phyloP scores from a whole-genome alignment of 352 stramenopile species.

The Phytophthora pluvialis region DNA sequence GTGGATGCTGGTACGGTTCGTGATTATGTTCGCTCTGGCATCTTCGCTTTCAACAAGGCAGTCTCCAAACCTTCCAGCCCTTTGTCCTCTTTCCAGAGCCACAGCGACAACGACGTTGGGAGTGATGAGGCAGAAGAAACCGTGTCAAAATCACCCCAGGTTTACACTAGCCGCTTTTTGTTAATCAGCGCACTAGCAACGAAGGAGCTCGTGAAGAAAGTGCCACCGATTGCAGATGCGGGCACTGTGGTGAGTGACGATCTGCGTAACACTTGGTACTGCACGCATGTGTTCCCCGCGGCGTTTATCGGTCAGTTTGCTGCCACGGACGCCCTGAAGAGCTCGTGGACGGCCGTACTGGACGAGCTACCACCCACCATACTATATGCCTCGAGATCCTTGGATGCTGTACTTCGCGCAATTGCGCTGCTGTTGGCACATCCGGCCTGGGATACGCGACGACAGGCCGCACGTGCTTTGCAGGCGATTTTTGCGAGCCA shows the following conservation, averaged over 20 bases:
- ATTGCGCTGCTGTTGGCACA: constrained; percentile 62
- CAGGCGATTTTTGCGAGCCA: constrained; percentile 59
- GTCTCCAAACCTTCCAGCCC: constrained; percentile 6
- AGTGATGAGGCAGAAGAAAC: constrained; percentile 2
- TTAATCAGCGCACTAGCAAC: constrained; percentile 75
- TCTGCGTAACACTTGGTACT: constrained; percentile 68
- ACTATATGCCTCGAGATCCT: constrained; percentile 52
- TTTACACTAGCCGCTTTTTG: constrained; percentile 69
- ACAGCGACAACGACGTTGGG: constrained; percentile 20
- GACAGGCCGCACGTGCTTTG: constrained; percentile 70
- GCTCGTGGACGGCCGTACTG: constrained; percentile 63
- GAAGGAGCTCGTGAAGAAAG: constrained; percentile 70
- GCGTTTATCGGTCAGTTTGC: constrained; percentile 82
- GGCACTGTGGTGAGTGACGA: constrained; percentile 44
- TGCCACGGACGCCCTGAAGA: constrained; percentile 48
- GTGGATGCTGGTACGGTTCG: constrained; percentile 50
- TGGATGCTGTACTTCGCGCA: constrained; percentile 50
- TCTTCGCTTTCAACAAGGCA: constrained; percentile 64
- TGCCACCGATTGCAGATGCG: constrained; percentile 53
- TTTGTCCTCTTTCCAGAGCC: constrained; percentile 19
- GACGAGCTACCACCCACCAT: constrained; percentile 74
- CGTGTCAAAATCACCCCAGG: constrained; percentile 12
- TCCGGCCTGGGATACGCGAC: constrained; percentile 78
- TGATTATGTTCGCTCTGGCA: constrained; percentile 67
- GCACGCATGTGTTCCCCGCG: constrained; percentile 68